These are phyloP conservation scores for Leucocoprinus birnbaumii DNA, from an alignment of 768 basidiomycete species.

Conservation along the genomic window DNA sequence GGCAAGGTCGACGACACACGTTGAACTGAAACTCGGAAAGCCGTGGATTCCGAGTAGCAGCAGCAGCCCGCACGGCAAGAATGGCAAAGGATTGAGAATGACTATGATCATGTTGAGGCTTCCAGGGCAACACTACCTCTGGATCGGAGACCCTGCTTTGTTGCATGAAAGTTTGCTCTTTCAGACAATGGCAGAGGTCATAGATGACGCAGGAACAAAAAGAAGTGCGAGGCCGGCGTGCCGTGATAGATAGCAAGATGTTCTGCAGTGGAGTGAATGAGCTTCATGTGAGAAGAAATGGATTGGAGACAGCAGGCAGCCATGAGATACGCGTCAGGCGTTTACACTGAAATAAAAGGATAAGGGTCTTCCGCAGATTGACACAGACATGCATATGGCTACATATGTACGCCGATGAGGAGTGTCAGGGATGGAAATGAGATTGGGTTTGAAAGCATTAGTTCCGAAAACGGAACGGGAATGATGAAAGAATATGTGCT, in stretches of 20 bases:
- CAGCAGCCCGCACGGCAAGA: too few species aligned
- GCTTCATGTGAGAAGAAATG: too few species aligned
- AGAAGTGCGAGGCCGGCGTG: neutral
- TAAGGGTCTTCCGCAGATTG: too few species aligned
- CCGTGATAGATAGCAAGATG: neutral
- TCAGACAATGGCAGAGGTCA: neutral
- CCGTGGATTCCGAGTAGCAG: neutral
- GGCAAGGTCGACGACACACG: neutral
- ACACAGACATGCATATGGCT: too few species aligned
- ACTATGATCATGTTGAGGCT: too few species aligned
- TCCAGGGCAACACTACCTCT: too few species aligned
- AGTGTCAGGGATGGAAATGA: too few species aligned
- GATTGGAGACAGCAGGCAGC: too few species aligned
- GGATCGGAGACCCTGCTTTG: neutral
- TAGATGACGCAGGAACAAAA: slow-evolving; percentile 4
- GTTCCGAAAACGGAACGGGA: neutral
- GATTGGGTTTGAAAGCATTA: neutral
- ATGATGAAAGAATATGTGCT: slow-evolving; percentile 6
- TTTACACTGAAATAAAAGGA: too few species aligned
- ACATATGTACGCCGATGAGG: too few species aligned
- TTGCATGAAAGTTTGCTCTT: neutral
- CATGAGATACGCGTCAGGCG: too few species aligned
- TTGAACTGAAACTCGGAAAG: neutral
- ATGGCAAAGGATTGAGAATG: too few species aligned
- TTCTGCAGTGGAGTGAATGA: neutral